phyloP scores from a whole-genome alignment of 257 asterid species.

The Solanum acaule region DNA sequence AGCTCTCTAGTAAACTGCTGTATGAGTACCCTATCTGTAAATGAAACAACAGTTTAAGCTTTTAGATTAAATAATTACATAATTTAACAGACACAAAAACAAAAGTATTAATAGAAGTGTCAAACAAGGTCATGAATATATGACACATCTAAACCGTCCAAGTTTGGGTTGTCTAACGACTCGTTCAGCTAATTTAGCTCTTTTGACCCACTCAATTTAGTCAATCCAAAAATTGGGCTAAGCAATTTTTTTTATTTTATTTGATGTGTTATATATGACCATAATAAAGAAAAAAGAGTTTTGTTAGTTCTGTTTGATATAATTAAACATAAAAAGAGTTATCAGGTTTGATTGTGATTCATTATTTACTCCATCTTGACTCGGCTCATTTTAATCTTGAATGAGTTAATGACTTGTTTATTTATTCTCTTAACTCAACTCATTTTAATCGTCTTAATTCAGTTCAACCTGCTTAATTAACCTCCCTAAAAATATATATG shows the following conservation, averaged over 20 bases:
- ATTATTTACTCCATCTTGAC: neutral
- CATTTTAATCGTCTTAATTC: neutral
- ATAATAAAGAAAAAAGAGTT: neutral
- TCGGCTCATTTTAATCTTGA: neutral
- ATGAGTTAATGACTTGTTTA: neutral
- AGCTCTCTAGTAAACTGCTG: slow-evolving; percentile 54
- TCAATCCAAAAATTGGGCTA: neutral
- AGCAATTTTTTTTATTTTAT: neutral
- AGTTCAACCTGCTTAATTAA: neutral
- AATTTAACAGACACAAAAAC: neutral
- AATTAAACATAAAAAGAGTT: too few relatives aligned
- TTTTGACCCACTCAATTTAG: neutral
- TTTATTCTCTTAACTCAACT: neutral
- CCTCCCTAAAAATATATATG: neutral
- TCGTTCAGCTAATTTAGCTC: neutral
- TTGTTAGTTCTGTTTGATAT: neutral
- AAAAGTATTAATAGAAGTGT: neutral
- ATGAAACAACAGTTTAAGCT: neutral
- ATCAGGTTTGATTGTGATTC: neutral
- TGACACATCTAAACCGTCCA: neutral
- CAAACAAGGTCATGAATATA: neutral
- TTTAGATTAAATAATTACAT: neutral
- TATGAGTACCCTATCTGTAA: slow-evolving; percentile 80
- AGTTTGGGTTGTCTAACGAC: neutral
- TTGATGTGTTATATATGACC: neutral